phyloP scores from a whole-genome alignment of 139 green algal genomes.

The Chlamydomonas applanata region DNA sequence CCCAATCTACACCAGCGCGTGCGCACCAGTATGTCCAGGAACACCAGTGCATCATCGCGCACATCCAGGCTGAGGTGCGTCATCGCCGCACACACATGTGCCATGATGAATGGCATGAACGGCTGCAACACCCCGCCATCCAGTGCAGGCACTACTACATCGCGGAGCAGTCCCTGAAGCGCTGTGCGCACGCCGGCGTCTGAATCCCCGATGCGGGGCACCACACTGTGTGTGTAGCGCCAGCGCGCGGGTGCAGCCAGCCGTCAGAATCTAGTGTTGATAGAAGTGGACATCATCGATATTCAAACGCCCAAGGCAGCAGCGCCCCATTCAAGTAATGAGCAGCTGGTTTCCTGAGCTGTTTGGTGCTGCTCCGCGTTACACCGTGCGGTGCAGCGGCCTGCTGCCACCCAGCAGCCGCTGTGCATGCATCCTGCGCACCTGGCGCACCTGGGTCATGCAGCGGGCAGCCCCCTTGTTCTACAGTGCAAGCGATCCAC shows the following conservation, averaged over 20 bases:
- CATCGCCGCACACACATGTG: conserved; percentile 67
- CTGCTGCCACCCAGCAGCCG: not conserved
- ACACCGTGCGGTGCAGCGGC: too few species aligned
- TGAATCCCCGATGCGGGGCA: conserved; percentile 41
- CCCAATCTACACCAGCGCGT: not conserved
- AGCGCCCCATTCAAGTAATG: too few species aligned
- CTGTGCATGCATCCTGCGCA: too few species aligned
- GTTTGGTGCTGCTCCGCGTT: too few species aligned
- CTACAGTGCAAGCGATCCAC: too few species aligned
- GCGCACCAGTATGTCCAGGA: conserved; percentile 67
- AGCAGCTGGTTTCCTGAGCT: too few species aligned
- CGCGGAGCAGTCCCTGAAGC: conserved; percentile 34
- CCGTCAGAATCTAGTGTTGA: too few species aligned
- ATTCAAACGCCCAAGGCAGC: too few species aligned
- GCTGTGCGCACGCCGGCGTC: conserved; percentile 33
- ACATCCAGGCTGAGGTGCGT: conserved; percentile 55
- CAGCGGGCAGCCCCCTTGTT: too few species aligned
- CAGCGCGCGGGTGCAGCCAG: too few species aligned
- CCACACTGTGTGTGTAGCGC: not conserved
- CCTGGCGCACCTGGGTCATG: too few species aligned
- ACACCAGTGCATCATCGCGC: conserved; percentile 48
- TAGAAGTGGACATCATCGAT: too few species aligned
- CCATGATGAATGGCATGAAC: conserved; percentile 81
- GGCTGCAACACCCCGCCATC: conserved; percentile 48
- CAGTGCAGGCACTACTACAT: conserved; percentile 53